A percentile compares a stretch with the other conserved stretches of the same genome.
These are phyloP conservation scores for Hanseniaspora guilliermondii DNA, from an alignment of 805 yeast genomes.

Conservation along the genomic window DNA sequence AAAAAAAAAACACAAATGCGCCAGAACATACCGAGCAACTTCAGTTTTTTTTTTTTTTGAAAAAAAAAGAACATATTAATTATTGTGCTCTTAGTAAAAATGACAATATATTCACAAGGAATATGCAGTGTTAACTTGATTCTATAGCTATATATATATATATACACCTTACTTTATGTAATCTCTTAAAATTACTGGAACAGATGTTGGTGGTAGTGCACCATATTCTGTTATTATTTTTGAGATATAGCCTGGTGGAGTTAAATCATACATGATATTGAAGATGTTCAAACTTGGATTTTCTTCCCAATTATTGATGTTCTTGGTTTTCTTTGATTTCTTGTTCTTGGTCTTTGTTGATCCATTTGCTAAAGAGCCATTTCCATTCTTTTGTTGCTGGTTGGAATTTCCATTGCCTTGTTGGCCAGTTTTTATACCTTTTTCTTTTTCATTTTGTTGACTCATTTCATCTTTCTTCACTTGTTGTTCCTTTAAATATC, in stretches of 20 bases:
- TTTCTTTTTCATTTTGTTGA: constrained; percentile 21
- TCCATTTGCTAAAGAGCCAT: constrained; percentile 14
- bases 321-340: constrained; percentile 28
- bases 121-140: neutral
- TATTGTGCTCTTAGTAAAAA: neutral
- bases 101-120: neutral
- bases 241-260: constrained; percentile 86
- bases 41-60: neutral
- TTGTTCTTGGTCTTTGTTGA: constrained; percentile 23
- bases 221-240: constrained; percentile 95
- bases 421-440: constrained; percentile 21
- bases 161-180: constrained; percentile 36
- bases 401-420: neutral
- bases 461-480: constrained; percentile 22
- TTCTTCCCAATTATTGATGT: constrained; percentile 51
- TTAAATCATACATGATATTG: constrained; percentile 82
- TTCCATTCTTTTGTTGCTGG: constrained; percentile 20
- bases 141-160: neutral
- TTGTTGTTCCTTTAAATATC: constrained; percentile 15
- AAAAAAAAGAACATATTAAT: neutral
- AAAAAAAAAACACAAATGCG: neutral
- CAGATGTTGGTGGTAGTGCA: constrained; percentile 93
- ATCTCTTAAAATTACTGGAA: constrained; percentile 90
- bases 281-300: constrained; percentile 56
- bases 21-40: neutral